phyloP scores from a whole-genome alignment of 495 filamentous ascomycete genomes.

The Sordaria brevicollis region DNA sequence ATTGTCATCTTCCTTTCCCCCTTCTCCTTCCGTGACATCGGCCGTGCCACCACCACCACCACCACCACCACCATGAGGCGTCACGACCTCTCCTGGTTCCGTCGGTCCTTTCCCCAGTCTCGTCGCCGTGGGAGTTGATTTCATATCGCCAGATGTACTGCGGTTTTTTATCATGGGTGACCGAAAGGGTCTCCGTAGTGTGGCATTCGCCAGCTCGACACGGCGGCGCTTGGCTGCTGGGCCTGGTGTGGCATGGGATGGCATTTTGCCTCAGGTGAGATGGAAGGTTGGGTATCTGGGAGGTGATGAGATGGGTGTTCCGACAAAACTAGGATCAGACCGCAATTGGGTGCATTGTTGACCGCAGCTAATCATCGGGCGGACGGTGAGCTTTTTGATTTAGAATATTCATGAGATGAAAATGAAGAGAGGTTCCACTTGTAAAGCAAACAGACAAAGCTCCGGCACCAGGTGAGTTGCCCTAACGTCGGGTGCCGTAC shows the following conservation, averaged over 20 bases:
- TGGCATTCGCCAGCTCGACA: slow-evolving; percentile 16
- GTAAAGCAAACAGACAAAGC: background rate
- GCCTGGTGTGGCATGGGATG: slow-evolving; percentile 11
- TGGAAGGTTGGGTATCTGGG: background rate
- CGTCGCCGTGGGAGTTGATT: background rate
- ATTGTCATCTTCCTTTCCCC: background rate
- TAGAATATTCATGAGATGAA: too few relatives aligned
- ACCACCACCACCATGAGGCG: background rate
- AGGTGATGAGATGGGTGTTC: background rate
- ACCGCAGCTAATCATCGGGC: too few relatives aligned
- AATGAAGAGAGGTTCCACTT: too few relatives aligned
- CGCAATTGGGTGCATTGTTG: background rate
- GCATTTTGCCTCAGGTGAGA: slow-evolving; percentile 2
- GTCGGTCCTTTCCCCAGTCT: background rate
- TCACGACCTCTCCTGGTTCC: background rate
- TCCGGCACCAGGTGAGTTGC: too few relatives aligned
- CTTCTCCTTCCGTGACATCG: background rate
- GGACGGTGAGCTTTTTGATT: too few relatives aligned
- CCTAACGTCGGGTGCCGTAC: too few relatives aligned
- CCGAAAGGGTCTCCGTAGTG: slow-evolving; percentile 18
- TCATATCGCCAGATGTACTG: background rate
- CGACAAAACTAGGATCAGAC: background rate
- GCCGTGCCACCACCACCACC: background rate
- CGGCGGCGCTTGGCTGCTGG: slow-evolving; percentile 22
- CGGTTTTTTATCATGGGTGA: slow-evolving; percentile 19